Evolutionary conservation across 2,329 filamentous ascomycete genomes (phyloP).

Genomic region (Xylariaceae sp.): DNA sequence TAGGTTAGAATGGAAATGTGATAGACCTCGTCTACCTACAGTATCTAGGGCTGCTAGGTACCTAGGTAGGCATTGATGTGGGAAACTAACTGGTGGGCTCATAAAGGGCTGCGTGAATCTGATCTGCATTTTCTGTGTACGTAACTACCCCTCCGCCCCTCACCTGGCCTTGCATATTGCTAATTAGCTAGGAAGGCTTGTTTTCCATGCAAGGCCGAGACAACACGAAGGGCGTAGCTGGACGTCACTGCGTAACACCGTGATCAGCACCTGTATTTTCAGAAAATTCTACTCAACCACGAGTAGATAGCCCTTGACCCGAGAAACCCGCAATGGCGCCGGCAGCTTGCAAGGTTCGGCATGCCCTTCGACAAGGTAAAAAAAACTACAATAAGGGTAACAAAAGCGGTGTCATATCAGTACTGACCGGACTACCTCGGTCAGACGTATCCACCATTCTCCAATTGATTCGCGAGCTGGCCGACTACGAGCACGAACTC

Average conservation of each 20-base stretch:
- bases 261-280: neutral
- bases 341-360: constrained; percentile 48
- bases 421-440: constrained; percentile 12
- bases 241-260: neutral
- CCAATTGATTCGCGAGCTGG: constrained; percentile 79
- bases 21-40: too few species aligned
- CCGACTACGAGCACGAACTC: constrained; percentile 81
- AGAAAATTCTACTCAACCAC: neutral
- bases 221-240: constrained; percentile 15
- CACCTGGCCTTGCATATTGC: neutral
- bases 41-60: too few species aligned
- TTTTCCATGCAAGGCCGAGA: neutral
- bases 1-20: too few species aligned
- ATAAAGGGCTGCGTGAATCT: neutral
- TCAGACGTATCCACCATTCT: constrained; percentile 83
- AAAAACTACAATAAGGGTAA: constrained; percentile 2
- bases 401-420: neutral
- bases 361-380: constrained; percentile 63
- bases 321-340: constrained; percentile 37
- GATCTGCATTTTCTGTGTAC: too few species aligned
- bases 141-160: neutral
- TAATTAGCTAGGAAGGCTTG: neutral
- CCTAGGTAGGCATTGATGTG: too few species aligned
- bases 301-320: neutral
- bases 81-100: too few species aligned